phyloP scores from a whole-genome alignment of 108 stramenopile genomes.

The Pseudonitzschia multiseries region DNA sequence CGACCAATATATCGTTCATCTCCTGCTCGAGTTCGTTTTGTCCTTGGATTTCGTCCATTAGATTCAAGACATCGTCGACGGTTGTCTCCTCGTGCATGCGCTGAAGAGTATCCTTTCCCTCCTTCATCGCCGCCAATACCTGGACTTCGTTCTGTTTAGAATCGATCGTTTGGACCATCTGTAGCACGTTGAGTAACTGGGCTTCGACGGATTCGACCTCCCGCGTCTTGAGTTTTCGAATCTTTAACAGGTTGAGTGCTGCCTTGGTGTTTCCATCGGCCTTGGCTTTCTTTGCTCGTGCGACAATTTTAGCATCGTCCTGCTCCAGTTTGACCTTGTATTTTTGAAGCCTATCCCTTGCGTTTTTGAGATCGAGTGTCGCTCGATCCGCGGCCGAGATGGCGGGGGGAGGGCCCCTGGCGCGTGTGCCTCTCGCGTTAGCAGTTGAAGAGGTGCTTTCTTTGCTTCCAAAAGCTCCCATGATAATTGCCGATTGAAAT shows the following conservation, averaged over 20 bases:
- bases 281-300: slow-evolving; percentile 67
- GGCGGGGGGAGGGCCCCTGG: slow-evolving; percentile 18
- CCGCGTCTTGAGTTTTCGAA: slow-evolving; percentile 72
- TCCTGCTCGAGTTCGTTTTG: slow-evolving; percentile 79
- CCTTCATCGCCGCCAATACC: slow-evolving; percentile 65
- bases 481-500: background rate
- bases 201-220: slow-evolving; percentile 71
- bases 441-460: slow-evolving; percentile 2
- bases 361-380: slow-evolving; percentile 87
- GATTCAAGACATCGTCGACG: slow-evolving; percentile 85
- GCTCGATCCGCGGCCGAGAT: slow-evolving; percentile 78
- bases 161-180: slow-evolving; percentile 87
- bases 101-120: slow-evolving; percentile 86
- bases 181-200: slow-evolving; percentile 76
- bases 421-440: slow-evolving; percentile 4
- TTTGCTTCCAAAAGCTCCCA: slow-evolving; percentile 12
- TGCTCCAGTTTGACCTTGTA: slow-evolving; percentile 67
- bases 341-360: slow-evolving; percentile 75
- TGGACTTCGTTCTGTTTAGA: slow-evolving; percentile 80
- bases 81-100: slow-evolving; percentile 85
- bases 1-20: slow-evolving; percentile 64
- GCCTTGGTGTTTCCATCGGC: slow-evolving; percentile 53
- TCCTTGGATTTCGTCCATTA: slow-evolving; percentile 90
- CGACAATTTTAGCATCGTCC: slow-evolving; percentile 63
- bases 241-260: slow-evolving; percentile 72